Percentiles rank a stretch among this genome's conserved stretches.
Conservation (phyloP, 352 stramenopile genomes). For the Globisporangium cystogenes region DNA sequence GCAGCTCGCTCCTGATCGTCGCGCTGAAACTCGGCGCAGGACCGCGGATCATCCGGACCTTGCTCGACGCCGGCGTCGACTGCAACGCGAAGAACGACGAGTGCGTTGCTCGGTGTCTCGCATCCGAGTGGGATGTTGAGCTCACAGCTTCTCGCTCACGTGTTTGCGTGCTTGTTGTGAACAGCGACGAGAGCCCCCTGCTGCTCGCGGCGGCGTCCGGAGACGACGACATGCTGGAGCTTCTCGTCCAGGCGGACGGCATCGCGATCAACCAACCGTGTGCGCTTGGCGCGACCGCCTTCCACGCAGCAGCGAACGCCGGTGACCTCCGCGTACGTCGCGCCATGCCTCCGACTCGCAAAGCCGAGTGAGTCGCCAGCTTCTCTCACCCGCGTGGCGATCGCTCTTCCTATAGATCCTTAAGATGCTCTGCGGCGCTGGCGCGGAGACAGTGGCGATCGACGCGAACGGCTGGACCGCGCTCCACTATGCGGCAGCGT, state of each 20-base stretch:
- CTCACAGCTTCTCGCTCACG: not conserved
- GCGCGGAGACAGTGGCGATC: slow-evolving; percentile 18
- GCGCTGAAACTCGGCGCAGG: slow-evolving; percentile 32
- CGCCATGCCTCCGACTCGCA: not conserved
- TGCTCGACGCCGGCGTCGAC: slow-evolving; percentile 36
- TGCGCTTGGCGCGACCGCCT: slow-evolving; percentile 37
- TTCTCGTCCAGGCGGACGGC: slow-evolving; percentile 16
- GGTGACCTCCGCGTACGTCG: slow-evolving; percentile 31
- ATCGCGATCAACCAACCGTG: slow-evolving; percentile 43
- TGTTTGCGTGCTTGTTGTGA: not conserved
- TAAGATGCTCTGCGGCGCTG: slow-evolving; percentile 40
- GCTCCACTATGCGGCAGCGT: slow-evolving; percentile 57
- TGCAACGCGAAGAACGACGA: slow-evolving; percentile 47
- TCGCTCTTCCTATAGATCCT: slow-evolving; percentile 22
- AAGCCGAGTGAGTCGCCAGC: too few species aligned
- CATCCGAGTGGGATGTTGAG: not conserved
- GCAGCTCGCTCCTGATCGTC: slow-evolving; percentile 47
- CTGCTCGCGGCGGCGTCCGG: slow-evolving; percentile 50
- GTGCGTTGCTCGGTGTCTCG: slow-evolving; percentile 18
- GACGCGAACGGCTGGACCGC: slow-evolving; percentile 63
- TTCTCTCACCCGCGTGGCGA: not conserved
- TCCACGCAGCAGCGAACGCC: slow-evolving; percentile 55
- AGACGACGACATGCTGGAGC: slow-evolving; percentile 20
- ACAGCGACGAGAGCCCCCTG: slow-evolving; percentile 45
- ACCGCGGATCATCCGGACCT: slow-evolving; percentile 14